Conservation (phyloP, 371 early-diverging fungal species). For the Zopfochytrium polystomum region DNA sequence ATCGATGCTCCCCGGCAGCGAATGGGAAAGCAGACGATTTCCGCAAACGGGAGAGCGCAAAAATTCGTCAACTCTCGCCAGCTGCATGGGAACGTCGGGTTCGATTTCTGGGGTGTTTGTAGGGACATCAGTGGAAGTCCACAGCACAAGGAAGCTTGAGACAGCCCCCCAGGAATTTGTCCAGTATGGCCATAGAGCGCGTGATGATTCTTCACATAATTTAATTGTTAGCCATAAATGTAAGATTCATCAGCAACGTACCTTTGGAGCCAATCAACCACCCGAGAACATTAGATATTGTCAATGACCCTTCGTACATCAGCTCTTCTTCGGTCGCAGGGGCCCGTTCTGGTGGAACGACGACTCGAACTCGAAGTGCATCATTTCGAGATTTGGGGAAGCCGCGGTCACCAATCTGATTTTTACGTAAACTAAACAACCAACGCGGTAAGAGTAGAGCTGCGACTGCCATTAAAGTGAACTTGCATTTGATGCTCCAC, state of each 20-base stretch:
- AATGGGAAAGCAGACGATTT: too few relatives aligned
- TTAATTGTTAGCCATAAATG: too few relatives aligned
- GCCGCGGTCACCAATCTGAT: slow-evolving; percentile 6
- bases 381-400: slow-evolving; percentile 5
- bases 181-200: slow-evolving; percentile 16
- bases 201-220: neutral
- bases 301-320: neutral
- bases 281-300: too few relatives aligned
- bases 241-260: too few relatives aligned
- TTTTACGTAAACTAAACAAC: too few relatives aligned
- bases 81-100: neutral
- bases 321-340: neutral
- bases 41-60: slow-evolving; percentile 9
- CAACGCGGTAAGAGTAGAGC: too few relatives aligned
- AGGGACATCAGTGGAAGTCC: neutral
- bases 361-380: slow-evolving; percentile 8
- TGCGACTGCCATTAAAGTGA: too few relatives aligned
- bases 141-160: slow-evolving; percentile 8
- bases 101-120: neutral
- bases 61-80: slow-evolving; percentile 8
- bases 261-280: too few relatives aligned
- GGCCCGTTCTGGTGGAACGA: slow-evolving; percentile 10
- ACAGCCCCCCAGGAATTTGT: slow-evolving; percentile 7
- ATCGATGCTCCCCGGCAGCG: too few relatives aligned
- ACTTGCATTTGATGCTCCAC: too few relatives aligned